A percentile compares a stretch with the other conserved stretches of the same genome.
phyloP scores from a whole-genome alignment of 1,139 yeast species.

The Debaryomyces nepalensis region DNA sequence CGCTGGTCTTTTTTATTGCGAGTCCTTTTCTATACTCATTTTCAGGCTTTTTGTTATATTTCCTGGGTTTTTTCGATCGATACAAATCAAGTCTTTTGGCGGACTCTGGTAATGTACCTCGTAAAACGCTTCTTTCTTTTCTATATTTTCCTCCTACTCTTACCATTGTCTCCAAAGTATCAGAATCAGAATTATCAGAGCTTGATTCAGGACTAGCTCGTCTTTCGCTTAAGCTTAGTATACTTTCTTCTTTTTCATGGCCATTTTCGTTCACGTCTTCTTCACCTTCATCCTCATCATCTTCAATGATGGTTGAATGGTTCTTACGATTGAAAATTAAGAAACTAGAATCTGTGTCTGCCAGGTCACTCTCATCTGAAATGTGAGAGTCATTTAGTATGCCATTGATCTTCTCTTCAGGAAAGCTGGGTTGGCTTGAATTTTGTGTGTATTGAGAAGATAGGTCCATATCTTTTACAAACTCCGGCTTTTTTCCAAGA shows the following conservation, averaged over 20 bases:
- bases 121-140: slow-evolving; percentile 34
- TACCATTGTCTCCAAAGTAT: slow-evolving; percentile 29
- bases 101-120: slow-evolving; percentile 47
- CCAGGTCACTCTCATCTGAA: slow-evolving; percentile 8
- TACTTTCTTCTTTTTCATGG: background rate
- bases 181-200: slow-evolving; percentile 16
- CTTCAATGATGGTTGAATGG: slow-evolving; percentile 16
- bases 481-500: slow-evolving; percentile 27
- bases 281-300: slow-evolving; percentile 16
- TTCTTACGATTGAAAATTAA: slow-evolving; percentile 1
- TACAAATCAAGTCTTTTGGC: slow-evolving; percentile 39
- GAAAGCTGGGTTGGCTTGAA: slow-evolving; percentile 2
- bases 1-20: slow-evolving; percentile 33
- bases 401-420: background rate
- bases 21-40: slow-evolving; percentile 39
- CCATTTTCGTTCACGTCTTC: background rate
- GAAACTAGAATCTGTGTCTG: slow-evolving; percentile 3
- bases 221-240: too few relatives aligned
- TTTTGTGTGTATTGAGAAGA: slow-evolving; percentile 6
- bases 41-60: slow-evolving; percentile 8
- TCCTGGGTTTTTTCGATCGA: slow-evolving; percentile 9
- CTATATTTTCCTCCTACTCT: slow-evolving; percentile 39
- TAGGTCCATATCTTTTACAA: slow-evolving; percentile 1
- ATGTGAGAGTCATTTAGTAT: background rate
- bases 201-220: slow-evolving; percentile 5